Conservation (phyloP, 2,329 filamentous ascomycete species). For the Fusarium pseudoanthophilum region DNA sequence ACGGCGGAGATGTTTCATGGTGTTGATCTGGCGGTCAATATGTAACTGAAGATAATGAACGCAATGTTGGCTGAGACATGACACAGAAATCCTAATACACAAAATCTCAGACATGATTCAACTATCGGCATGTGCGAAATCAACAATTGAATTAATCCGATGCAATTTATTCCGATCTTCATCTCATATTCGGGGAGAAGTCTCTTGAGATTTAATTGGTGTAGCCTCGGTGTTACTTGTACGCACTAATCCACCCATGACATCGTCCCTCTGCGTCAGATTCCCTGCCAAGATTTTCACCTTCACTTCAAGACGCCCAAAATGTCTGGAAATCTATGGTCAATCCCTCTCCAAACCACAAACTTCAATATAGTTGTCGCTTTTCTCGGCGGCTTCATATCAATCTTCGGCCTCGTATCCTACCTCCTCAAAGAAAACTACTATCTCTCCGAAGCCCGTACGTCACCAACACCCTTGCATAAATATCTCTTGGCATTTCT, state of each 20-base stretch:
- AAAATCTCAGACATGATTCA: background rate
- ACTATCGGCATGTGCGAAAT: background rate
- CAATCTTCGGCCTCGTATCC: slow-evolving; percentile 89
- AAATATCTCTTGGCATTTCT: slow-evolving; percentile 22
- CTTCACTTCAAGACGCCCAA: background rate
- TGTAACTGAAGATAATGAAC: background rate
- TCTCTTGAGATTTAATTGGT: background rate
- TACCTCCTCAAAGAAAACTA: slow-evolving; percentile 90
- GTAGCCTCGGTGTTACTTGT: background rate
- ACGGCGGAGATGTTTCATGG: background rate
- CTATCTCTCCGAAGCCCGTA: slow-evolving; percentile 90
- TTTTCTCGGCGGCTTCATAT: slow-evolving; percentile 86
- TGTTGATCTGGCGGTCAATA: background rate
- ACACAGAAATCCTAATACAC: too few species aligned
- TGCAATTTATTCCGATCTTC: background rate
- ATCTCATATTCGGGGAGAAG: background rate
- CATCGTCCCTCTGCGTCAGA: background rate
- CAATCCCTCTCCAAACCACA: slow-evolving; percentile 64
- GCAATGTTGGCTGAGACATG: background rate
- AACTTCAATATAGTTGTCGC: slow-evolving; percentile 89
- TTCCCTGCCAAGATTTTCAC: background rate
- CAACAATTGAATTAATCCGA: background rate
- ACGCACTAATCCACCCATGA: background rate
- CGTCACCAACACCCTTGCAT: slow-evolving; percentile 50
- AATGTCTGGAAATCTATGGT: slow-evolving; percentile 45